Evolutionary conservation across 2,329 filamentous ascomycete genomes (phyloP).

Genomic region (Aplosporella prunicola): DNA sequence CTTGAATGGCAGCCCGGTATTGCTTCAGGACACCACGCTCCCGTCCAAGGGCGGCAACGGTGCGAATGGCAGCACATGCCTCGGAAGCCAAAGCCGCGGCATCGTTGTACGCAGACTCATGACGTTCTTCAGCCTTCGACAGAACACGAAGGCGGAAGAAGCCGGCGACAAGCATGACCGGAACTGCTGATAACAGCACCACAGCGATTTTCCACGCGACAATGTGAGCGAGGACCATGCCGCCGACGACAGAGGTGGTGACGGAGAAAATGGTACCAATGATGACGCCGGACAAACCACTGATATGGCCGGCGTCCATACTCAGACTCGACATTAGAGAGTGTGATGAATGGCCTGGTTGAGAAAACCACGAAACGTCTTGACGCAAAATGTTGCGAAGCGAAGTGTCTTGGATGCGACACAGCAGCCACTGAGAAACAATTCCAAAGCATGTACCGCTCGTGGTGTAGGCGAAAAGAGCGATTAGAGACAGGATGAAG

Average conservation of each 20-base stretch:
- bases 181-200: conserved; percentile 40
- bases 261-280: conserved; percentile 43
- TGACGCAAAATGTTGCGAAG: conserved; percentile 46
- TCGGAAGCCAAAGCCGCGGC: conserved; percentile 58
- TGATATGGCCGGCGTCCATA: conserved; percentile 40
- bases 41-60: conserved; percentile 38
- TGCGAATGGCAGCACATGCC: conserved; percentile 56
- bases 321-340: conserved; percentile 38
- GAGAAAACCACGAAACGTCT: conserved; percentile 44
- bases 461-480: conserved; percentile 34
- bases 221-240: conserved; percentile 38
- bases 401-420: conserved; percentile 35
- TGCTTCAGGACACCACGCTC: conserved; percentile 30
- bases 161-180: conserved; percentile 38
- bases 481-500: conserved; percentile 45
- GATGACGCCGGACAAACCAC: conserved; percentile 40
- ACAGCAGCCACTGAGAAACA: conserved; percentile 37
- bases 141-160: conserved; percentile 39
- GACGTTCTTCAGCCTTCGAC: conserved; percentile 51
- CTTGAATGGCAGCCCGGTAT: conserved; percentile 29
- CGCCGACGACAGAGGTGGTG: conserved; percentile 37
- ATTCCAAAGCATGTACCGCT: conserved; percentile 41
- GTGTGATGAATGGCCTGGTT: conserved; percentile 34
- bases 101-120: conserved; percentile 54
- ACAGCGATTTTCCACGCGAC: conserved; percentile 44